Percentiles rank a stretch among this genome's conserved stretches.
These are phyloP conservation scores for Trypethelium eluteriae DNA, from an alignment of 495 filamentous ascomycete species.

Conservation along the genomic window DNA sequence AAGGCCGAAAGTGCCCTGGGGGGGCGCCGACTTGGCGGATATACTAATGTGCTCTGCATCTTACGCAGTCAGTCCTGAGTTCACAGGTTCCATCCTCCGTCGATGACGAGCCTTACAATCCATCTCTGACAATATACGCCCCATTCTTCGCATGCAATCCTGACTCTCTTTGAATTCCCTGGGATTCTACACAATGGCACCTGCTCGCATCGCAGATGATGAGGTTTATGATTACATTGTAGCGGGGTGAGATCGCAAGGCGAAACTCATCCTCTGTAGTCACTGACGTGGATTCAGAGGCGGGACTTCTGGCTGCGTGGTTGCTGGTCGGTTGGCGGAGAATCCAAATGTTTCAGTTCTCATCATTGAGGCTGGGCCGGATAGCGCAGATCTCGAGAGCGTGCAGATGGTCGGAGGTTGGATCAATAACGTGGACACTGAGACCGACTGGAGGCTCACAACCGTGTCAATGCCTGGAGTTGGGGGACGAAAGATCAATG, in stretches of 20 bases:
- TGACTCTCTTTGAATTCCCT: not conserved
- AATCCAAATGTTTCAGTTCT: conserved; percentile 42
- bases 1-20: no score
- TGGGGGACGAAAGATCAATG: conserved; percentile 18
- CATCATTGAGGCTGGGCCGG: conserved; percentile 43
- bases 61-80: no score
- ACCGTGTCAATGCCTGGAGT: conserved; percentile 11
- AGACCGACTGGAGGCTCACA: conserved; percentile 25
- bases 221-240: conserved; percentile 16
- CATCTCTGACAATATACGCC: not conserved
- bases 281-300: conserved; percentile 22
- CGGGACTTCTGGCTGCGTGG: conserved; percentile 44
- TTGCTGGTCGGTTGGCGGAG: conserved; percentile 44
- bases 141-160: not conserved
- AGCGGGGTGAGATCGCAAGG: conserved; percentile 10
- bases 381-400: conserved; percentile 30
- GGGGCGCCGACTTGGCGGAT: no score
- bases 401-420: conserved; percentile 24
- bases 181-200: not conserved
- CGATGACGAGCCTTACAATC: no score
- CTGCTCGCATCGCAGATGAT: not conserved
- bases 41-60: no score
- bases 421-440: conserved; percentile 13
- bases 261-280: not conserved
- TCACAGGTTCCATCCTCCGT: no score